Base-by-base conservation (phyloP, 208 protist genomes). In the Leishmania lainsoni region DNA sequence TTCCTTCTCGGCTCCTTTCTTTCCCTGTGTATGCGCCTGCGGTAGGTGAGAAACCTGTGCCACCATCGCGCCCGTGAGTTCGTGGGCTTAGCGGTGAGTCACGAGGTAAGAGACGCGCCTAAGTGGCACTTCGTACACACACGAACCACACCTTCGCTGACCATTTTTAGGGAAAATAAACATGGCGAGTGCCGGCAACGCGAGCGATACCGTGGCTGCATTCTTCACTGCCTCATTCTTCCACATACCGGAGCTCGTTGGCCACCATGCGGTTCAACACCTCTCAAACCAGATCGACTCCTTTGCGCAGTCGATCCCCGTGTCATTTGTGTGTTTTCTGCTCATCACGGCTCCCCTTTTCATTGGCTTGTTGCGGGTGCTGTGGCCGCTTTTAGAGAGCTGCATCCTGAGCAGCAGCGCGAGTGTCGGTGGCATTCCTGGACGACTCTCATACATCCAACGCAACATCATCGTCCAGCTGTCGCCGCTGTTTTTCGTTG, bases 291-390 rank as follows among this genome's bases (percentile, higher is more conserved):
- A 32, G 8, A 54, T 83, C 0, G 26, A 75, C 59, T 39, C 35
- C 29, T 3, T 71, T 29, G 76, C 29, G 35, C 42, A 83, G 32
- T 45, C 63, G 12, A 10, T 12, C 29, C 32, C 72, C 4, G 48
- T 75, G 3, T 35, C 66, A 1, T 51, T 51, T 0, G 42, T 86
- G 42, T 86, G 83, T 49, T 51, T n/a, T 1, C 26, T 82, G 75
- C 65, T 86, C 4, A 2, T 90, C 9, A n/a, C 81, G 35, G 17
- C 79, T 3, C 85, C 85, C 29, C 76, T 91, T 61, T 5, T 89
- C 29, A 20, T 58, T 26, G 87, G 85, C 17, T 6, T 69, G 5
- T 9, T 83, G 20, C 84, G 85, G 6, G 85, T 76, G 3, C 10
- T 86, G 26, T 71, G 35, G 20, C 87, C 87, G 0, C 59, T 86